These are phyloP conservation scores for Sextonia rubra DNA, from an alignment of 164 flowering plant species.

Conservation along the genomic window DNA sequence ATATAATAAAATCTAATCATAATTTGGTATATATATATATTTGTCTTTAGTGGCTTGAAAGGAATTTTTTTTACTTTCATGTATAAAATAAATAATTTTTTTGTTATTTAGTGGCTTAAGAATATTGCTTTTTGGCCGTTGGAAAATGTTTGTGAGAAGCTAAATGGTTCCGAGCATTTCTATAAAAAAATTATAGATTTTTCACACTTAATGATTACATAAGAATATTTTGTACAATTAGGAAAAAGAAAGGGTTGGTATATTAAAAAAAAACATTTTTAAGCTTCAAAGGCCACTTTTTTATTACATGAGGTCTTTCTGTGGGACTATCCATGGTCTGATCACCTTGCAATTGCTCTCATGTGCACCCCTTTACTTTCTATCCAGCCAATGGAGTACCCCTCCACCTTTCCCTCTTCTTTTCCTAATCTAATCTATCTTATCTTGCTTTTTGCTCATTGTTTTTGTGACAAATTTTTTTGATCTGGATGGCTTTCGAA, in stretches of 20 bases:
- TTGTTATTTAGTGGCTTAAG: too few species aligned
- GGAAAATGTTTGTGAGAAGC: too few species aligned
- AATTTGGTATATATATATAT: too few species aligned
- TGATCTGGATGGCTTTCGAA: not conserved
- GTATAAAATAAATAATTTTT: too few species aligned
- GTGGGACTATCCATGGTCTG: not conserved
- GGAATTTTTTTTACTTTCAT: too few species aligned
- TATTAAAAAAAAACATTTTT: too few species aligned
- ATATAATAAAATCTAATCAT: too few species aligned
- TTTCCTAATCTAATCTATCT: not conserved
- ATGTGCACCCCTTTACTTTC: not conserved
- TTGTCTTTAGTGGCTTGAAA: too few species aligned
- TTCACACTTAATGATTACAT: not conserved
- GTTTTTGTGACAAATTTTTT: conserved; percentile 1
- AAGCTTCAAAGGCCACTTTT: not conserved
- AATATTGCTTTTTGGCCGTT: too few species aligned
- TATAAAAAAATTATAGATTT: too few species aligned
- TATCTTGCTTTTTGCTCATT: not conserved
- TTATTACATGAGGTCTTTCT: not conserved
- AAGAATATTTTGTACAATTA: too few species aligned
- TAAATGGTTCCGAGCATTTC: not conserved
- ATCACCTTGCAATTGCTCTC: not conserved
- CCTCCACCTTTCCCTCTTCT: not conserved
- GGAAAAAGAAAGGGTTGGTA: too few species aligned
- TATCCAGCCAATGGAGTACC: not conserved